Conservation (phyloP, 352 stramenopile species). For the Phytophthora pinifolia region DNA sequence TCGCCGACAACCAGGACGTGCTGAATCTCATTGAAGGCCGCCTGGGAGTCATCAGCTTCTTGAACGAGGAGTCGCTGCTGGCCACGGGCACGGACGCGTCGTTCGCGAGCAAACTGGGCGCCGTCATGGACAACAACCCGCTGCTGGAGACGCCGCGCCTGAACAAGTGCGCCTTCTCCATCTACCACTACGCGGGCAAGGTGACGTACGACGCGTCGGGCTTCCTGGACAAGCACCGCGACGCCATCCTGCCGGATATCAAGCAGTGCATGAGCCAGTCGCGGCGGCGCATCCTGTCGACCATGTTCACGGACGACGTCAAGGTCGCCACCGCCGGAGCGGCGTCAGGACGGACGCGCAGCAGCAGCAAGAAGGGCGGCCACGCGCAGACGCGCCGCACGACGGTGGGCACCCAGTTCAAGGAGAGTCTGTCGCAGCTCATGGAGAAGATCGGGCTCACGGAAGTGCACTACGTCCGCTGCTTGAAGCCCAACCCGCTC, state of each 20-base stretch:
- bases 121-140: conserved; percentile 88
- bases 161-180: conserved; percentile 82
- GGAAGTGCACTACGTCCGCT: conserved; percentile 87
- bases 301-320: conserved; percentile 71
- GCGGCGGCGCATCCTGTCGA: conserved; percentile 57
- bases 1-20: conserved; percentile 91
- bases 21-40: conserved; percentile 90
- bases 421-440: conserved; percentile 75
- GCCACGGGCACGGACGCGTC: conserved; percentile 81
- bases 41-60: conserved; percentile 85
- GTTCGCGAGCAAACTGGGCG: conserved; percentile 88
- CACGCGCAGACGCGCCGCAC: conserved; percentile 65
- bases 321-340: too few species aligned
- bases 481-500: conserved; percentile 77
- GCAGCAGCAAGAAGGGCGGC: conserved; percentile 37
- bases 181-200: conserved; percentile 87
- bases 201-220: conserved; percentile 82
- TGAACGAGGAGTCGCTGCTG: conserved; percentile 90
- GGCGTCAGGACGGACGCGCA: too few species aligned
- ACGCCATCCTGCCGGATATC: conserved; percentile 83
- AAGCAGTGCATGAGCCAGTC: conserved; percentile 86
- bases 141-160: conserved; percentile 82
- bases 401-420: conserved; percentile 86
- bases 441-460: conserved; percentile 89
- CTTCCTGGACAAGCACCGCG: conserved; percentile 86